These are phyloP conservation scores for Nakazawaea pomicola DNA, from an alignment of 805 yeast species.

Conservation along the genomic window DNA sequence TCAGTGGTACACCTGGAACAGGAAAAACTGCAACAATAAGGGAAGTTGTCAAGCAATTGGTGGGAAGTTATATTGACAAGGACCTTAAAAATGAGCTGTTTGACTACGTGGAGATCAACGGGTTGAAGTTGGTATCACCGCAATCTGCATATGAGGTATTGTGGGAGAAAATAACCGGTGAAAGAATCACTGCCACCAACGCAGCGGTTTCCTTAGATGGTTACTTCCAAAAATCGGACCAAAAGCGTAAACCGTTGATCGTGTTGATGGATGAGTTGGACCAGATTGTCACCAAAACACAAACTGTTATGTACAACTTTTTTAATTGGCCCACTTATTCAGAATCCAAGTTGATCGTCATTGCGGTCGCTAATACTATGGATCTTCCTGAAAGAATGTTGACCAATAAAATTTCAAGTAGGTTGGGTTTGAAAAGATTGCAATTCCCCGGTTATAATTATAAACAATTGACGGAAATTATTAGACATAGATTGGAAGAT, in stretches of 20 bases:
- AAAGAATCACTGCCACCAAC: constrained; percentile 52
- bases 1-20: constrained; percentile 97
- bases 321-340: constrained; percentile 95
- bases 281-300: constrained; percentile 79
- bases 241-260: constrained; percentile 53
- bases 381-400: constrained; percentile 88
- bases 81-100: constrained; percentile 37
- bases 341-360: constrained; percentile 73
- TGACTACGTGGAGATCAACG: constrained; percentile 83
- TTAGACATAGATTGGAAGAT: constrained; percentile 60
- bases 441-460: constrained; percentile 87
- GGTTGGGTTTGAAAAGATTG: constrained; percentile 83
- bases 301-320: constrained; percentile 87
- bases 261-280: constrained; percentile 90
- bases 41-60: constrained; percentile 73
- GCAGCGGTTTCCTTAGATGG: constrained; percentile 67
- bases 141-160: constrained; percentile 74
- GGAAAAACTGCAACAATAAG: constrained; percentile 94
- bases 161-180: constrained; percentile 71
- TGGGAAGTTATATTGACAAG: constrained; percentile 21
- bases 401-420: constrained; percentile 83
- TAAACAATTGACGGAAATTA: constrained; percentile 70
- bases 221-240: constrained; percentile 45
- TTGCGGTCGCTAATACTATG: constrained; percentile 97
- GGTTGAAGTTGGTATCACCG: constrained; percentile 78